These are phyloP conservation scores for Exophiala sp. DNA, from an alignment of 2,329 filamentous ascomycete species.

Conservation along the genomic window DNA sequence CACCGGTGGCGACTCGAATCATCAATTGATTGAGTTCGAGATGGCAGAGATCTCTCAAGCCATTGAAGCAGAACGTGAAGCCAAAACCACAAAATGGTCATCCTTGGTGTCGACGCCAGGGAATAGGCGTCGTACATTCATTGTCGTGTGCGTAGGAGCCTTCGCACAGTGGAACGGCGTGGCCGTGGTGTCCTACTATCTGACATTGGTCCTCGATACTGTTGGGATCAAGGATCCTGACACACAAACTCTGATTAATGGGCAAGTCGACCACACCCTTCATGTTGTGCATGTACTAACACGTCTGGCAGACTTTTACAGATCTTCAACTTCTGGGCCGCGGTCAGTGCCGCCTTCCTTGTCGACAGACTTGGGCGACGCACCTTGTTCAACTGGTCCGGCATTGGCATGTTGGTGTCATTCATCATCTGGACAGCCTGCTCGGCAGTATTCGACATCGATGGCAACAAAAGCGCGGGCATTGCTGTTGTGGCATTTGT, in stretches of 20 bases:
- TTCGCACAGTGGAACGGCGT: conserved; percentile 59
- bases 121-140: conserved; percentile 54
- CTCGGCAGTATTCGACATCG: conserved; percentile 35
- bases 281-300: neutral
- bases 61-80: conserved; percentile 26
- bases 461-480: conserved; percentile 31
- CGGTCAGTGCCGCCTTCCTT: conserved; percentile 36
- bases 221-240: conserved; percentile 37
- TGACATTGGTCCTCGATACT: conserved; percentile 36
- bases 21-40: conserved; percentile 29
- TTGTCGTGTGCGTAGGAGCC: conserved; percentile 51
- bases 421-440: conserved; percentile 43
- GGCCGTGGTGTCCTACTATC: conserved; percentile 39
- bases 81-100: conserved; percentile 41
- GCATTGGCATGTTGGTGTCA: conserved; percentile 41
- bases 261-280: conserved; percentile 10
- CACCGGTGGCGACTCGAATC: conserved; percentile 21
- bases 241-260: conserved; percentile 42
- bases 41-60: conserved; percentile 28
- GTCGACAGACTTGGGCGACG: conserved; percentile 42
- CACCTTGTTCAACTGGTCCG: conserved; percentile 41
- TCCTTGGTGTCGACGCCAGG: conserved; percentile 60
- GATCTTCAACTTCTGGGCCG: conserved; percentile 37
- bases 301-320: conserved; percentile 30
- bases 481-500: conserved; percentile 40